Conservation (phyloP, 1,284 basidiomycete species). For the Austropuccinia psidii region DNA sequence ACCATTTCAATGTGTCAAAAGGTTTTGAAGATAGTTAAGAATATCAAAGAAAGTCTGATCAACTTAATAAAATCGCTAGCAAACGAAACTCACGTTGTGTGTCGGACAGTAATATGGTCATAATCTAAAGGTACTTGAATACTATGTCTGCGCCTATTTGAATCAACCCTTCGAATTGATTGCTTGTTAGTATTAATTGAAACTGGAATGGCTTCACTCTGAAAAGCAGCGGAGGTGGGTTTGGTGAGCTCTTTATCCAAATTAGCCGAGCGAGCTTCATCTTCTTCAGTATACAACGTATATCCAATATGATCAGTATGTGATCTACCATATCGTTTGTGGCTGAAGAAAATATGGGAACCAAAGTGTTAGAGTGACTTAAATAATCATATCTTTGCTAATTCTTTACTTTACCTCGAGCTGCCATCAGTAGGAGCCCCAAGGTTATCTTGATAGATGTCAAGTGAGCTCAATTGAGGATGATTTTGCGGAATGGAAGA, state of each 20-base stretch:
- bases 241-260: background rate
- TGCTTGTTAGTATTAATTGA: background rate
- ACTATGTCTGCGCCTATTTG: background rate
- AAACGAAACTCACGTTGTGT: background rate
- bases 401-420: too few relatives aligned
- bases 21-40: too few relatives aligned
- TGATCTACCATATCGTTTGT: background rate
- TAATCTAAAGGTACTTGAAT: slow-evolving; percentile 8
- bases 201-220: background rate
- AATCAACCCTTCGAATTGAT: background rate
- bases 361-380: background rate
- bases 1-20: too few relatives aligned
- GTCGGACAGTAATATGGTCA: background rate
- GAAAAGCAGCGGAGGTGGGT: background rate
- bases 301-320: background rate
- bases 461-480: too few relatives aligned
- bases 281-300: background rate
- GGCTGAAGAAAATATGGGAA: background rate
- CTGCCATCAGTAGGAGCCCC: too few relatives aligned
- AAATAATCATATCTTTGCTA: background rate
- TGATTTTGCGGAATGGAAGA: too few relatives aligned
- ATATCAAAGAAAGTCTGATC: too few relatives aligned
- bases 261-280: background rate
- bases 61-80: too few relatives aligned
- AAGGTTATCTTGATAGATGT: too few relatives aligned